Base-by-base conservation (phyloP, 148 eudicot genomes). In the Fagopyrum esculentum region DNA sequence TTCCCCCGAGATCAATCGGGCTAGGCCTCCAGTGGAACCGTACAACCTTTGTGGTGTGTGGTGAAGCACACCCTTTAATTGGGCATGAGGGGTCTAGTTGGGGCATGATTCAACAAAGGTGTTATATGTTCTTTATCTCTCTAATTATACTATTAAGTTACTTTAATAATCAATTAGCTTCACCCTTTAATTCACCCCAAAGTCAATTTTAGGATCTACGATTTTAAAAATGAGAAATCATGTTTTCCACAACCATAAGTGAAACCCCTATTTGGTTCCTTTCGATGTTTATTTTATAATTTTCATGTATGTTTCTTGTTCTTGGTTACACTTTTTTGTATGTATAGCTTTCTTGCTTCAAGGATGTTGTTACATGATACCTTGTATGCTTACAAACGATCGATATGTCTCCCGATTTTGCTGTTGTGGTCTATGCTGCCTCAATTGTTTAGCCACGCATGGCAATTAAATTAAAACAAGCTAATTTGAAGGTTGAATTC, bases 141-240 rank as follows among this genome's bases (percentile, higher is more conserved):
- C 13, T 59, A 3, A 51, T 11, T 74, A 8, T 61, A 0, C 17
- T 43, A 46, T 74, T 6, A 13, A 15, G 3, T 35, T 45, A 22
- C 5, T 35, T 6, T 17, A 40, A 40, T 17, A 40, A 11, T 60
- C 9, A 75, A 60, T 76, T 66, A n/a, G 45, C 3, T 69, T 40
- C 70, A 26, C 4, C 60, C 51, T 76, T 43, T 10, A 29, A 1
- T 69, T 51, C 6, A 22, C 61, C 51, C 26, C 26, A 22, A 22
- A 72, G 17, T 77, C 30, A 69, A 70, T 77, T 78, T 76, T 88
- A 94, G 26, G 26, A 94, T 97, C 98, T 26, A 94, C 90, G 78
- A 92, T 97, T 29, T 75, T 94, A 50, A 94, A 94, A 87, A 88
- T 91, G 93, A 85, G 87, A 83, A 91, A 86, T 19, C 96, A 90